These are phyloP conservation scores for Tephrocybe sp. DNA, from an alignment of 768 basidiomycete genomes.

Conservation along the genomic window DNA sequence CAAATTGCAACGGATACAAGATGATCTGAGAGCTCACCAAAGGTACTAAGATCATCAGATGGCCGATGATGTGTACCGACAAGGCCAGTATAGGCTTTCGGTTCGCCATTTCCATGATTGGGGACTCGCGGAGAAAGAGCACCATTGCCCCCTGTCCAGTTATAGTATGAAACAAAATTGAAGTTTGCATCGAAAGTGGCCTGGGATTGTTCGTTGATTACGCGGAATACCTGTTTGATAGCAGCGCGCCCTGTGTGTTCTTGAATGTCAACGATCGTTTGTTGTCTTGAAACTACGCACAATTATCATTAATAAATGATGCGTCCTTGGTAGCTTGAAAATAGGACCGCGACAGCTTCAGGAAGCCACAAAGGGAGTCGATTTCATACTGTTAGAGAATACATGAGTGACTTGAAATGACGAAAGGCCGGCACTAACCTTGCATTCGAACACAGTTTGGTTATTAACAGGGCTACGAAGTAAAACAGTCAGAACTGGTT, in stretches of 20 bases:
- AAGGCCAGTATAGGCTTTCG: slow-evolving; percentile 69
- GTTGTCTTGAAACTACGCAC: slow-evolving; percentile 32
- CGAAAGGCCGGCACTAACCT: slow-evolving; percentile 37
- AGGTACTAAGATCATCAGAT: slow-evolving; percentile 70
- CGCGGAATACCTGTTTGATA: slow-evolving; percentile 69
- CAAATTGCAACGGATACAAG: background rate
- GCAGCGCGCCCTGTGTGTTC: slow-evolving; percentile 56
- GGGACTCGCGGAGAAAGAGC: slow-evolving; percentile 60
- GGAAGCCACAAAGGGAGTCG: slow-evolving; percentile 75
- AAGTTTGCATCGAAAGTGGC: slow-evolving; percentile 65
- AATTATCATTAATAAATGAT: slow-evolving; percentile 70
- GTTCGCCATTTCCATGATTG: slow-evolving; percentile 74
- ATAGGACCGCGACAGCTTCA: slow-evolving; percentile 74
- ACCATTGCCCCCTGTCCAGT: slow-evolving; percentile 74
- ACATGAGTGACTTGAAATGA: background rate
- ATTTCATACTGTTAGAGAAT: slow-evolving; percentile 58
- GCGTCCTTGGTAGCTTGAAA: slow-evolving; percentile 68
- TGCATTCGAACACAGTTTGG: slow-evolving; percentile 78
- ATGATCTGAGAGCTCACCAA: slow-evolving; percentile 38
- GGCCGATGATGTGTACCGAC: slow-evolving; percentile 78
- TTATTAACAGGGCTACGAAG: slow-evolving; percentile 59
- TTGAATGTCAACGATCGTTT: slow-evolving; percentile 4
- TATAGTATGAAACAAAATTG: slow-evolving; percentile 75
- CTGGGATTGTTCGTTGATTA: slow-evolving; percentile 77
- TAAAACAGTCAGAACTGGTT: slow-evolving; percentile 1